Evolutionary conservation across 768 basidiomycete species (phyloP).

Genomic region (Suillus occidentalis): DNA sequence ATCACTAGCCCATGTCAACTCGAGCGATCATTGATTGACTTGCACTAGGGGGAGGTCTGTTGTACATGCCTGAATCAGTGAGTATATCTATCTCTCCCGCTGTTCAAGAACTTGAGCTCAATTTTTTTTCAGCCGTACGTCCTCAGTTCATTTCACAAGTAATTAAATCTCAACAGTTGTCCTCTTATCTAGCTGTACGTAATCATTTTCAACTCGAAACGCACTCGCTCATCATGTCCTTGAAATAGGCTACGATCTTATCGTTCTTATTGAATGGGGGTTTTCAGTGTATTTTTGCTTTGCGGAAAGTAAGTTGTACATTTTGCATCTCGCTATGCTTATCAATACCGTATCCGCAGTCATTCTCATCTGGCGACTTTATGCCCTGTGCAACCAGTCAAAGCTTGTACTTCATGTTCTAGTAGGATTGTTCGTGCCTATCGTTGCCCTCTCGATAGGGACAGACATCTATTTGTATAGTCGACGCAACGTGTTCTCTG

Average conservation of each 20-base stretch:
- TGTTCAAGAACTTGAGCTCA: background rate
- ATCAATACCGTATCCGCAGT: background rate
- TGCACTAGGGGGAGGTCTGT: constrained; percentile 2
- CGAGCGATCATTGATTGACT: background rate
- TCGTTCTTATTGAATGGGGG: constrained; percentile 1
- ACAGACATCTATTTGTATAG: background rate
- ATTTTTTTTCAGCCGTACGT: background rate
- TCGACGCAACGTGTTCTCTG: background rate
- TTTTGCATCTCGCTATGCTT: background rate
- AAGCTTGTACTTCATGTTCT: background rate
- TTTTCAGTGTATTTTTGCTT: constrained; percentile 4
- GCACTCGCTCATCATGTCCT: background rate
- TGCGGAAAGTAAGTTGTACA: background rate
- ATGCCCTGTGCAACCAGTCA: background rate
- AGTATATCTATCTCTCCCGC: background rate
- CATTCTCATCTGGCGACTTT: constrained; percentile 6
- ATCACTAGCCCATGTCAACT: background rate
- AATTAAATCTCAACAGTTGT: background rate
- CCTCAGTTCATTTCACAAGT: background rate
- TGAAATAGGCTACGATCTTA: background rate
- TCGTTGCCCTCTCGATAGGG: background rate
- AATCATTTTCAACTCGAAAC: background rate
- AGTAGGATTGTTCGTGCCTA: background rate
- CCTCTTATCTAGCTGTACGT: background rate
- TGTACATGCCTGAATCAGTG: constrained; percentile 3